A percentile compares a stretch with the other conserved stretches of the same genome.
Evolutionary conservation across 129 eudicot species (phyloP).

Genomic region (Flaveria sonorensis): DNA sequence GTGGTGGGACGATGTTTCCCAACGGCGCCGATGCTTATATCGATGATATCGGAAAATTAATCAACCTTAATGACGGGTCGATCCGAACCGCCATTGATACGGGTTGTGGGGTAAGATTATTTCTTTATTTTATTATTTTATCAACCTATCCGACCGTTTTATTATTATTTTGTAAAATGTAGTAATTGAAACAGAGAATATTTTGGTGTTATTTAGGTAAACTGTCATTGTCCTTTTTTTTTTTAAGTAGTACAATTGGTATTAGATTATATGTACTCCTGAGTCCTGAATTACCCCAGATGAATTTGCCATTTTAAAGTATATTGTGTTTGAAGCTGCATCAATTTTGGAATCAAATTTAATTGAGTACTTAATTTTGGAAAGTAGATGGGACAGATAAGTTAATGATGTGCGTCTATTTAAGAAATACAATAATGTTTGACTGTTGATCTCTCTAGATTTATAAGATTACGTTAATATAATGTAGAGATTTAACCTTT

Average conservation of each 20-base stretch:
- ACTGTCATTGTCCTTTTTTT: slow-evolving; percentile 21
- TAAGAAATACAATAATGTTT: too few relatives aligned
- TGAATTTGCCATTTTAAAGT: too few relatives aligned
- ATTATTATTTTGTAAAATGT: neutral
- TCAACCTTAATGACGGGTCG: slow-evolving; percentile 81
- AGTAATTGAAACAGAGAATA: slow-evolving; percentile 15
- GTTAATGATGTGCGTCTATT: too few relatives aligned
- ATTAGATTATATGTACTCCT: too few relatives aligned
- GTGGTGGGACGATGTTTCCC: slow-evolving; percentile 99
- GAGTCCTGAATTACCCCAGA: too few relatives aligned
- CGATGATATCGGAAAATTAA: slow-evolving; percentile 80
- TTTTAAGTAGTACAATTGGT: neutral
- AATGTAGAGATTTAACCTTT: neutral
- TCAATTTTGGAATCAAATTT: too few relatives aligned
- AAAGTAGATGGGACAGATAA: too few relatives aligned
- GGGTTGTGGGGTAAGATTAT: slow-evolving; percentile 87
- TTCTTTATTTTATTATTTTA: neutral
- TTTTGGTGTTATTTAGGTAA: slow-evolving; percentile 29
- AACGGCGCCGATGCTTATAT: slow-evolving; percentile 89
- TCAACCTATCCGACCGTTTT: neutral
- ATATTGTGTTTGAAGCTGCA: too few relatives aligned
- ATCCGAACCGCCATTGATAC: slow-evolving; percentile 97
- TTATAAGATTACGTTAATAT: neutral
- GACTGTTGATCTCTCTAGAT: neutral
- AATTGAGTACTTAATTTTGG: too few relatives aligned